phyloP scores from a whole-genome alignment of 345 rosid species.

The Dovyalis caffra region DNA sequence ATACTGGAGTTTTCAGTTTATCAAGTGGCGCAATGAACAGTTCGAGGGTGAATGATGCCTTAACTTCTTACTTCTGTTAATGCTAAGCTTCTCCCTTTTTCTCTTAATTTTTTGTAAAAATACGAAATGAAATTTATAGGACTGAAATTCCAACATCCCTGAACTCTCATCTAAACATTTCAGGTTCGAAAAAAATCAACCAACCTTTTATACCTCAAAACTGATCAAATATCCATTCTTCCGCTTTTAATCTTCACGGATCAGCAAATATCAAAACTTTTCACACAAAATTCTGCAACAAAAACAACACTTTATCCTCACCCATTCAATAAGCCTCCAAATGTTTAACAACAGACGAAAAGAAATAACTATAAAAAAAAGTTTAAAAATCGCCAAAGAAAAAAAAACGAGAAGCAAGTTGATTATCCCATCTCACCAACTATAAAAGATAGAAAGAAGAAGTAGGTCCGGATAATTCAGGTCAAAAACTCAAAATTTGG shows the following conservation, averaged over 20 bases:
- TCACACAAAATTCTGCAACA: constrained; percentile 10
- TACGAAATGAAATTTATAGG: neutral
- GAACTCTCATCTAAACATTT: neutral
- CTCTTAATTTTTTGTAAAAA: neutral
- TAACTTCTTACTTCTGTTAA: no score
- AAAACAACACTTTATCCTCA: neutral
- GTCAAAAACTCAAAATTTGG: neutral
- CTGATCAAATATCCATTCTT: constrained; percentile 11
- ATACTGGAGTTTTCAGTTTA: neutral
- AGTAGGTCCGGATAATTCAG: neutral
- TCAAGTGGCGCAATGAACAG: neutral
- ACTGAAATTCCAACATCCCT: neutral
- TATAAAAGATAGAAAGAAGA: neutral
- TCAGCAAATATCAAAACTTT: constrained; percentile 19
- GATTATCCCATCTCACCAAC: neutral
- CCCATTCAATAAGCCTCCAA: neutral
- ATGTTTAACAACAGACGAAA: neutral
- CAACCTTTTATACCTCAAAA: constrained; percentile 6
- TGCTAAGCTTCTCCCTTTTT: neutral
- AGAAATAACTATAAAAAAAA: neutral
- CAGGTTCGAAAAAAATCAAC: neutral
- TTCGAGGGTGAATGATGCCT: neutral
- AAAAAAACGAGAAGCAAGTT: neutral
- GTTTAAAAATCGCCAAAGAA: neutral
- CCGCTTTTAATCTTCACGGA: constrained; percentile 1